Evolutionary conservation across 768 basidiomycete species (phyloP).

Genomic region (Ramaria rubella): DNA sequence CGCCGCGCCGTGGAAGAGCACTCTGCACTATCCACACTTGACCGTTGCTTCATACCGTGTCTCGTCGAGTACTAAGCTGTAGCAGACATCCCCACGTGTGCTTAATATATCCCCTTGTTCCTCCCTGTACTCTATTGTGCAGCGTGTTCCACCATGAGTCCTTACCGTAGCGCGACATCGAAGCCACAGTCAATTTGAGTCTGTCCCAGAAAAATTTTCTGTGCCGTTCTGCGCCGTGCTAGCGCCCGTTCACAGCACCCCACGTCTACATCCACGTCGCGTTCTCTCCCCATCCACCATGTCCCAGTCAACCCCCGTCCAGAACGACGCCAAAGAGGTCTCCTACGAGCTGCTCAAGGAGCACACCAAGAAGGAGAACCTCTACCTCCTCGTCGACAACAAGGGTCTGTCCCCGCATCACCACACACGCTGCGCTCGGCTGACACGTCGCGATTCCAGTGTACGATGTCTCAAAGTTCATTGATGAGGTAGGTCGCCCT

Average conservation of each 20-base stretch:
- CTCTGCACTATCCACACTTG: conserved; percentile 69
- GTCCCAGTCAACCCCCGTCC: conserved; percentile 11
- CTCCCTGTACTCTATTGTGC: not conserved
- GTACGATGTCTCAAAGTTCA: conserved; percentile 88
- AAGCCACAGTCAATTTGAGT: not conserved
- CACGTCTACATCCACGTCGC: too few species aligned
- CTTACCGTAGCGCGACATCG: not conserved
- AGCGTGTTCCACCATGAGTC: not conserved
- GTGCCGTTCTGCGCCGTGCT: too few species aligned
- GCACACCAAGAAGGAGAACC: conserved; percentile 64
- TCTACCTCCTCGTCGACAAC: conserved; percentile 78
- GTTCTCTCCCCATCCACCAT: conserved; percentile 15
- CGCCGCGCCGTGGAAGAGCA: conserved; percentile 64
- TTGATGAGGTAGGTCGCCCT: conserved; percentile 70
- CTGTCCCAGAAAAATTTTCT: not conserved
- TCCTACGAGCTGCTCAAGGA: conserved; percentile 72
- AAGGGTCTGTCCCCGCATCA: conserved; percentile 51
- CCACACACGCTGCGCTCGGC: conserved; percentile 14
- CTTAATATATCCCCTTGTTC: conserved; percentile 49
- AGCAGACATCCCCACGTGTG: conserved; percentile 17
- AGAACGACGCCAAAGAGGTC: conserved; percentile 46
- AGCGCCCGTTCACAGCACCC: too few species aligned
- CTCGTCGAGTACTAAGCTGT: conserved; percentile 1
- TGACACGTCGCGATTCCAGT: conserved; percentile 44
- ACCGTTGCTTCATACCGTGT: conserved; percentile 35